Evolutionary conservation across 2,329 filamentous ascomycete genomes (phyloP), one percentile per base, ranked within the genome.

Genomic region (Talaromyces sp.): DNA sequence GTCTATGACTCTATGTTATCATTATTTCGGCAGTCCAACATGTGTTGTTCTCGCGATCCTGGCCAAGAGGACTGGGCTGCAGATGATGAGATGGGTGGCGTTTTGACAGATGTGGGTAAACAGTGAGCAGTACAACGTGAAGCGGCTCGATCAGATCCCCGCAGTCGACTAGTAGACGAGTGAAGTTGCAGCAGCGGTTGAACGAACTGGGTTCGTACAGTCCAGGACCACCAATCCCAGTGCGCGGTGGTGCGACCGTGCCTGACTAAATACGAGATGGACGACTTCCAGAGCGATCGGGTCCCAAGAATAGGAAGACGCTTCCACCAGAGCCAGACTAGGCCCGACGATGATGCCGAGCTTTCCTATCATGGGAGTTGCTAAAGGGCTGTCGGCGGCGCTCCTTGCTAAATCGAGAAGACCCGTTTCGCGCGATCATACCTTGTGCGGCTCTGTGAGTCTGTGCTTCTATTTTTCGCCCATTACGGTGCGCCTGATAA

Each of bases 391-490:
- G 42, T n/a, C 9, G 1, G 19, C 10, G 53, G 22, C 27, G 17
- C 36, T 56, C 54, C 19, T 36, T 36, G 54, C 54, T 17, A 56
- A 19, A 56, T 56, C 54, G 54, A 25, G 30, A 39, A 25, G 54
- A 32, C 22, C 54, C 54, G 10, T 44, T 56, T 56, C 39, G 53
- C 58, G 58, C 58, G 58, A 60, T 60, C 58, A 60, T 60, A 60
- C 58, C 58, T 55, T 53, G 49, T 53, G 49, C 49, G 49, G 49
- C 49, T 53, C 49, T 53, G 49, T 53, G 49, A 27, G 30, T 53
- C 49, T 53, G 49, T 53, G 49, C 49, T 53, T 53, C 49, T 53
- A 53, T 53, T 53, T 53, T 30, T 53, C 30, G 13, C 17, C 49
- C 49, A 53, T n/a, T 13, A 47, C 15, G 49, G 28, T 53, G 8